These are phyloP conservation scores for Liquidambar formosana DNA, from an alignment of 164 flowering plant species.

Conservation along the genomic window DNA sequence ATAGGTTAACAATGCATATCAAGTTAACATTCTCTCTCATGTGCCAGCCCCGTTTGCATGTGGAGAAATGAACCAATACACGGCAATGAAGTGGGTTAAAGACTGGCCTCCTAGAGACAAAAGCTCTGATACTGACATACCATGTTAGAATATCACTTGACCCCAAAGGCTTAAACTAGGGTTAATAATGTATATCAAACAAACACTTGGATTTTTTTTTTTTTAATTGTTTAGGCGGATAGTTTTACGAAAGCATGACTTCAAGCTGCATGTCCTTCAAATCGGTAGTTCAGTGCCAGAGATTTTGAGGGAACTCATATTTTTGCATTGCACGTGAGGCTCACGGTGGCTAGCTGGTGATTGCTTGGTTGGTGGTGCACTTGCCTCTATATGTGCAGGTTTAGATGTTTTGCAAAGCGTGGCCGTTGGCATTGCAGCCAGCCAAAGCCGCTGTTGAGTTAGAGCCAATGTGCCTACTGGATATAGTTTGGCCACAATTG, in stretches of 20 bases:
- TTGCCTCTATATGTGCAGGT: slow-evolving; percentile 75
- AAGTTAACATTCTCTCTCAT: too few relatives aligned
- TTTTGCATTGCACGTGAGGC: slow-evolving; percentile 67
- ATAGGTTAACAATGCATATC: too few relatives aligned
- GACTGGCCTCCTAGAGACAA: too few relatives aligned
- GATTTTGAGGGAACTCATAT: slow-evolving; percentile 29
- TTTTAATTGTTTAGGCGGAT: slow-evolving; percentile 19
- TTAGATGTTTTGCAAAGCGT: slow-evolving; percentile 70
- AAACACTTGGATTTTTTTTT: too few relatives aligned
- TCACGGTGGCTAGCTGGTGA: slow-evolving; percentile 98
- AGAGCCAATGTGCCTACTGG: slow-evolving; percentile 61
- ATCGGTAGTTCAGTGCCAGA: slow-evolving; percentile 12
- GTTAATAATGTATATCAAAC: too few relatives aligned
- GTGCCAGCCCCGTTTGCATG: too few relatives aligned
- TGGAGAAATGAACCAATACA: too few relatives aligned
- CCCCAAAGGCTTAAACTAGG: too few relatives aligned
- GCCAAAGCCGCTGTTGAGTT: slow-evolving; percentile 83
- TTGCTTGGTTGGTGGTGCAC: slow-evolving; percentile 86
- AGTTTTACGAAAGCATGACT: slow-evolving; percentile 38
- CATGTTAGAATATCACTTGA: too few relatives aligned
- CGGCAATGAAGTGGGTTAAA: too few relatives aligned
- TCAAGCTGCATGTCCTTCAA: slow-evolving; percentile 46
- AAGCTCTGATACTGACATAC: too few relatives aligned
- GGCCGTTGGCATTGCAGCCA: slow-evolving; percentile 82
- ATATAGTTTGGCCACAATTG: slow-evolving; percentile 38